These are phyloP conservation scores for Pseudovirgaria hyperparasitica DNA, from an alignment of 2,329 filamentous ascomycete species.

Conservation along the genomic window DNA sequence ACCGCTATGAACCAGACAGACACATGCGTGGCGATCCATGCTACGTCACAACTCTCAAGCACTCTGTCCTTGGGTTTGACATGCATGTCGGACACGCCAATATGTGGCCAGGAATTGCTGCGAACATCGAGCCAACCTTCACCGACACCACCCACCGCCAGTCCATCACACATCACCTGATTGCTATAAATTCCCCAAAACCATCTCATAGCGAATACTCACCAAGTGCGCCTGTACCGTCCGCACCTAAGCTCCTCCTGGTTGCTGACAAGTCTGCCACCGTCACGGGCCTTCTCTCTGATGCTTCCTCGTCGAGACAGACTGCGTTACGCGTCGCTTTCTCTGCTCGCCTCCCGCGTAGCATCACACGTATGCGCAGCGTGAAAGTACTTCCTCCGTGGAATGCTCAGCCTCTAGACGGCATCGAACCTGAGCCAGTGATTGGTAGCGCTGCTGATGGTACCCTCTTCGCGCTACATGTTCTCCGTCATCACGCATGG, in stretches of 20 bases:
- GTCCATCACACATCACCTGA: conserved; percentile 1
- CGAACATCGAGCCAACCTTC: not conserved
- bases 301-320: conserved; percentile 9
- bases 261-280: conserved; percentile 21
- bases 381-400: conserved; percentile 28
- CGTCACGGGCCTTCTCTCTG: conserved; percentile 18
- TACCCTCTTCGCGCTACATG: conserved; percentile 44
- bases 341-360: conserved; percentile 28
- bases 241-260: conserved; percentile 13
- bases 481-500: conserved; percentile 52
- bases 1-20: no score
- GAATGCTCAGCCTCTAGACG: conserved; percentile 14
- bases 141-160: not conserved
- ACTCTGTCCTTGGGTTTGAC: conserved; percentile 11
- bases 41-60: conserved; percentile 9
- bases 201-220: conserved; percentile 1
- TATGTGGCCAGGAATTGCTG: not conserved
- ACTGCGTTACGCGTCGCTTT: conserved; percentile 23
- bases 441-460: conserved; percentile 40
- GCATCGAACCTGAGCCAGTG: conserved; percentile 33
- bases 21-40: no score
- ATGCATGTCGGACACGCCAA: conserved; percentile 1
- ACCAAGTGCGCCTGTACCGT: conserved; percentile 4
- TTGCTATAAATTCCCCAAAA: not conserved
- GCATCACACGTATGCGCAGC: conserved; percentile 37